Base-by-base conservation (phyloP, 2,329 filamentous ascomycete genomes). In the Magnaporthiopsis rhizophila region DNA sequence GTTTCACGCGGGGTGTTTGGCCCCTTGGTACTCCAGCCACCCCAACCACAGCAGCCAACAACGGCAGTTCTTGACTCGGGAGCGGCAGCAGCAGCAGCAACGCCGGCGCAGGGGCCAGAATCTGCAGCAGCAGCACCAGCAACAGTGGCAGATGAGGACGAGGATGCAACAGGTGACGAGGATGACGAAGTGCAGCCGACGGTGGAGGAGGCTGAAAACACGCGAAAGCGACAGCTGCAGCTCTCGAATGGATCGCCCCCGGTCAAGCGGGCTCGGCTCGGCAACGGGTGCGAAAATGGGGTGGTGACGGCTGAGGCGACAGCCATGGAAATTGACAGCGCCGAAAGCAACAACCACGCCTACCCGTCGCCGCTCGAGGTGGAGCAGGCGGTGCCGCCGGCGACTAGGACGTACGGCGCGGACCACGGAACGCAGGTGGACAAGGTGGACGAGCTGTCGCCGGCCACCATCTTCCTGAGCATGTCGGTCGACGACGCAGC, bases 341-440 rank as follows among this genome's bases (percentile, higher is more conserved):
- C 75, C 65, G 75, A 71, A 60, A 83, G 88, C 74, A 72, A 77
- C 67, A 84, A 85, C 71, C 84, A 88, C 74, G 86, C 86, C 69
- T 89, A 88, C 71, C 86, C 86, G 63, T 88, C 86, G 64, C 86
- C 86, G 64, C 80, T 85, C 26, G 84, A 86, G 72, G 81, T 82
- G 66, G 84, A 86, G 69, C 79, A 81, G 66, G 79, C 78, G 64
- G 77, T 80, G 59, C 82, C 83, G 59, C 82, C 84, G 45, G 75
- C 79, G 30, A 76, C 81, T 57, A 82, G 78, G 70, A 88, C 86
- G 65, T 83, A 86, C 65, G 86, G 86, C 34, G 84, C 85, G 59
- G 85, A 88, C 68, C 81, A 86, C 71, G 85, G 83, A 72, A 88
- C 85, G 12, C 86, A 88, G 72, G 78, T 86, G 62, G 85, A 87